Evolutionary conservation across 2,329 filamentous ascomycete genomes (phyloP).

Genomic region (Tolypocladium cylindrosporum): DNA sequence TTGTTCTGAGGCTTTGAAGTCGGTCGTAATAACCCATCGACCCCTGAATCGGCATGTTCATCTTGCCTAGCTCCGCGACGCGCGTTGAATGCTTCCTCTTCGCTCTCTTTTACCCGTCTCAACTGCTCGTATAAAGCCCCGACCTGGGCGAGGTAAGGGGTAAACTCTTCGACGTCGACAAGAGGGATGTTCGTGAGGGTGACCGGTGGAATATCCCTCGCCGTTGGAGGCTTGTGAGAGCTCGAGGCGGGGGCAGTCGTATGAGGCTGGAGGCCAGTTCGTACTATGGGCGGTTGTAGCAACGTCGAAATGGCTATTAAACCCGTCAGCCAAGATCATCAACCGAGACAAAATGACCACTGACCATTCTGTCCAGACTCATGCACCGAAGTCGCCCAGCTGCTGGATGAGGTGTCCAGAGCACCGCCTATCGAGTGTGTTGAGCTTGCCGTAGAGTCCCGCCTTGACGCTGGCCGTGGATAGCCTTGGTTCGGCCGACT

Average conservation of each 20-base stretch:
- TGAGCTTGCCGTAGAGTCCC: slow-evolving; percentile 81
- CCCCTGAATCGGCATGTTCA: slow-evolving; percentile 25
- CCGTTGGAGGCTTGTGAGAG: slow-evolving; percentile 71
- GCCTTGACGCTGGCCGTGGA: slow-evolving; percentile 43
- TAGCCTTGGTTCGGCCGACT: slow-evolving; percentile 33
- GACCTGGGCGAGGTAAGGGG: slow-evolving; percentile 74
- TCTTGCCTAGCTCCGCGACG: slow-evolving; percentile 31
- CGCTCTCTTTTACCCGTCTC: slow-evolving; percentile 68
- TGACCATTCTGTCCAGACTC: slow-evolving; percentile 80
- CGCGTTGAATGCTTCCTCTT: slow-evolving; percentile 48
- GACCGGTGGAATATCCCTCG: slow-evolving; percentile 87
- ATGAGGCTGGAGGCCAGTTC: slow-evolving; percentile 77
- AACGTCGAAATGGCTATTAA: slow-evolving; percentile 75
- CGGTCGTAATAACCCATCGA: slow-evolving; percentile 39
- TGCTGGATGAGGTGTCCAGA: slow-evolving; percentile 57
- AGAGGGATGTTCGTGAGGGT: slow-evolving; percentile 80
- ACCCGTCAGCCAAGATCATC: background rate
- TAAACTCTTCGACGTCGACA: slow-evolving; percentile 71
- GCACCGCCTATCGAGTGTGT: slow-evolving; percentile 79
- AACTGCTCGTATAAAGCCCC: slow-evolving; percentile 84
- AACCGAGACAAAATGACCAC: slow-evolving; percentile 4
- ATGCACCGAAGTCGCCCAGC: slow-evolving; percentile 43
- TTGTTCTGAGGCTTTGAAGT: slow-evolving; percentile 14
- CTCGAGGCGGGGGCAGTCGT: slow-evolving; percentile 59
- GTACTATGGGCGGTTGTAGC: slow-evolving; percentile 81